Conservation (phyloP, 169 alveolate genomes). For the Plasmodium malariae region DNA sequence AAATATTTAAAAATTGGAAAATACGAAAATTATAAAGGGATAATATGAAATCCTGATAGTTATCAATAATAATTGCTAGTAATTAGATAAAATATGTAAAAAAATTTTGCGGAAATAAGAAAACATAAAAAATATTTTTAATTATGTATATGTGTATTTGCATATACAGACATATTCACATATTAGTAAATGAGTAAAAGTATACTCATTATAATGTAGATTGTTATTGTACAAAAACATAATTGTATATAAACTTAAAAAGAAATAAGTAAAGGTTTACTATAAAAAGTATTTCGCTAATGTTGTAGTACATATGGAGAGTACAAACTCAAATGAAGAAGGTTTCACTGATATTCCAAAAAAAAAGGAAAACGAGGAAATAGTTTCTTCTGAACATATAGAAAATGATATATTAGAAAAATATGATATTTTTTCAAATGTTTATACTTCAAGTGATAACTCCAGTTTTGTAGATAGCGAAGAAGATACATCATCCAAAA, state of each 20-base stretch:
- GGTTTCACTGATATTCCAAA: constrained; percentile 6
- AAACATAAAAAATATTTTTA: no score
- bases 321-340: not conserved
- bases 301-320: constrained; percentile 55
- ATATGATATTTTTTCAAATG: constrained; percentile 72
- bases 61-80: no score
- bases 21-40: no score
- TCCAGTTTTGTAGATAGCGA: constrained; percentile 71
- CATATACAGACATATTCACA: not conserved
- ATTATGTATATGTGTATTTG: not conserved
- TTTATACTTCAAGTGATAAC: constrained; percentile 64
- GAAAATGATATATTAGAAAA: constrained; percentile 70
- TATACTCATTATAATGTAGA: not conserved
- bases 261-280: not conserved
- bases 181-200: not conserved
- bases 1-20: no score
- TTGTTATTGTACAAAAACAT: not conserved
- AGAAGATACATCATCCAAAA: constrained; percentile 63
- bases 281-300: not conserved
- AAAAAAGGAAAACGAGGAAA: constrained; percentile 46
- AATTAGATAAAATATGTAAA: no score
- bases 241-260: not conserved
- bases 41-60: no score
- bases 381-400: constrained; percentile 14
- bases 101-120: no score